Evolutionary conservation across 768 basidiomycete genomes (phyloP), one percentile per base, ranked within the genome.

Genomic region (Lentinula sp.): DNA sequence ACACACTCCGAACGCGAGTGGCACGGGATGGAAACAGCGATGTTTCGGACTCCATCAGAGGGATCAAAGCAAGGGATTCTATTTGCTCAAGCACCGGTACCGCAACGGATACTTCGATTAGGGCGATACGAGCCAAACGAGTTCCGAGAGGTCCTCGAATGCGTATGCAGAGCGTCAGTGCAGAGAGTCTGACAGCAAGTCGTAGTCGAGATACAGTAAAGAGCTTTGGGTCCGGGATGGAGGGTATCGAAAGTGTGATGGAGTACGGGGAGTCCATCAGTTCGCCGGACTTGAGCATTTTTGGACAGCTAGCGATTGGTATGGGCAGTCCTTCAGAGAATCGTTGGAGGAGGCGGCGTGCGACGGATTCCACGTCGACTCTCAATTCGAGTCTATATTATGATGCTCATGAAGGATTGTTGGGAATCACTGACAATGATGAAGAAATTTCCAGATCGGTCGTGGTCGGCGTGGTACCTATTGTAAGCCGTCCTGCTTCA

Each of bases 161-260:
- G 55, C 55, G 55, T 20, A 41, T 56, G 55, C 55, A 56, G 12
- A 56, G 55, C 32, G 55, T 28, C 20, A 56, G 55, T n/a, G 55
- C 41, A 13, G 55, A 56, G 39, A 56, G 55, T 10, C 13, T 56
- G 39, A 28, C 39, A 28, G 55, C 41, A 4, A 43, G 41, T 39
- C 23, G 37, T 4, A 56, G 39, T 56, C 55, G 12, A n/a, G 39
- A 32, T 1, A 56, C 37, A 10, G 16, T 45, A 4, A 41, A 28
- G 23, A 56, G 41, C 23, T 56, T 56, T 56, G 23, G 28, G 35
- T 33, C 55, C 3, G 55, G 55, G 9, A 56, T 56, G 39, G 55
- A 43, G 15, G 55, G 55, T 8, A 56, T 56, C 12, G 55, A 56
- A 15, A 45, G 41, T 10, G 55, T 56, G 8, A 10, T 56, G 23